These are phyloP conservation scores for Quillaja saponaria DNA, from an alignment of 306 rosid genomes.

Conservation along the genomic window DNA sequence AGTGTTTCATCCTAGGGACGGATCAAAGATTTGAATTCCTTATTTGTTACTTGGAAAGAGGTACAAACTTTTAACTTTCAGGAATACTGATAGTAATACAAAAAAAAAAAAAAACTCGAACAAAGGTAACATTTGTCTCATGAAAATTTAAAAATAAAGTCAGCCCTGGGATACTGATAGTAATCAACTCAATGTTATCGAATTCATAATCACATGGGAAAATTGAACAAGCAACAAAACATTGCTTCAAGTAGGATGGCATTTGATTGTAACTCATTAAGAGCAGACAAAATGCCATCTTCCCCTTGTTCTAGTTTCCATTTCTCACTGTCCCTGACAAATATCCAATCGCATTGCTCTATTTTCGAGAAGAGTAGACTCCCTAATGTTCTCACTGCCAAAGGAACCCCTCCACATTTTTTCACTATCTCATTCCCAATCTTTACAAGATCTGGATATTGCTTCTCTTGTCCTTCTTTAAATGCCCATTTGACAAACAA, in stretches of 20 bases:
- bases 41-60: no score
- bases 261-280: conserved; percentile 29
- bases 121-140: no score
- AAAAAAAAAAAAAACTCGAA: no score
- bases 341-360: neutral
- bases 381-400: conserved; percentile 26
- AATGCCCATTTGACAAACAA: conserved; percentile 28
- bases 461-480: conserved; percentile 4
- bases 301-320: conserved; percentile 19
- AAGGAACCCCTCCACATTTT: conserved; percentile 28
- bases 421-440: conserved; percentile 12
- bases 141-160: no score
- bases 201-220: neutral
- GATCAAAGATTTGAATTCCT: no score
- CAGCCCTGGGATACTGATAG: no score
- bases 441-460: neutral
- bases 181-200: no score
- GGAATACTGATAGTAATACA: no score
- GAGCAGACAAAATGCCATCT: conserved; percentile 11
- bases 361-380: neutral
- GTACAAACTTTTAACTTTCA: no score
- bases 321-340: conserved; percentile 16
- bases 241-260: conserved; percentile 22
- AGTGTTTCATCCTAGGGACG: no score
- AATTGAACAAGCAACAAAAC: conserved; percentile 23